Evolutionary conservation across 2,329 filamentous ascomycete genomes (phyloP), one percentile per base, ranked within the genome.

Genomic region (Ophiostoma novo-ulmi): DNA sequence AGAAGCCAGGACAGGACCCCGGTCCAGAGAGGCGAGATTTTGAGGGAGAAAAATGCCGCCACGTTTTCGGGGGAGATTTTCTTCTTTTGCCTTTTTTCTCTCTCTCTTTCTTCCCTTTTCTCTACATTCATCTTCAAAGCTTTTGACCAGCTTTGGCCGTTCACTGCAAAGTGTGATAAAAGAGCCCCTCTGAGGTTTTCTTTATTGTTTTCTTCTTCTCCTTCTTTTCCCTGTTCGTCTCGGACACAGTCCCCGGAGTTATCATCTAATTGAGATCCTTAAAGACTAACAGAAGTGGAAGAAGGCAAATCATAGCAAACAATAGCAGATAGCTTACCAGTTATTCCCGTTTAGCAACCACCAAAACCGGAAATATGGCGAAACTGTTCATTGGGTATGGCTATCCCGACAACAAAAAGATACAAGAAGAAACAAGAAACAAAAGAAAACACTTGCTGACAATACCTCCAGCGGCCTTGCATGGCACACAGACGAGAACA

Each of bases 401-500:
- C 44, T 48, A 5, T 8, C 38, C 44, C 44, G 44, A 20, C 44
- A 48, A 44, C 17, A 1, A 48, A 48, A 48, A 48, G 44, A 48
- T 20, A 44, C 17, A 20, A 48, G n/a, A 20, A 5, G 17, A 39
- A 39, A 39, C 38, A 39, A 10, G 6, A 39, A 39, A 13, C 1
- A 39, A 39, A 39, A 39, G 38, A n/a, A 48, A 48, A 31, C 31
- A 4, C 3, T 31, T 31, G 31, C 17, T 36, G 31, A 26, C 35
- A 1, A 63, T 3, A 5, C 22, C 38, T n/a, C 36, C 71, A 97
- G 94, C 79, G 95, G 95, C 86, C 93, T 99, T 76, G 93, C 95
- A 78, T 99, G 95, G 95, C 94, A 97, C 84, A 99, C 95, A 74
- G 93, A 96, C 81, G 94, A 98, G 82, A 82, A 83, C 64, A 93